These are phyloP conservation scores for Phytophthora colocasiae DNA, from an alignment of 352 stramenopile species.

Conservation along the genomic window DNA sequence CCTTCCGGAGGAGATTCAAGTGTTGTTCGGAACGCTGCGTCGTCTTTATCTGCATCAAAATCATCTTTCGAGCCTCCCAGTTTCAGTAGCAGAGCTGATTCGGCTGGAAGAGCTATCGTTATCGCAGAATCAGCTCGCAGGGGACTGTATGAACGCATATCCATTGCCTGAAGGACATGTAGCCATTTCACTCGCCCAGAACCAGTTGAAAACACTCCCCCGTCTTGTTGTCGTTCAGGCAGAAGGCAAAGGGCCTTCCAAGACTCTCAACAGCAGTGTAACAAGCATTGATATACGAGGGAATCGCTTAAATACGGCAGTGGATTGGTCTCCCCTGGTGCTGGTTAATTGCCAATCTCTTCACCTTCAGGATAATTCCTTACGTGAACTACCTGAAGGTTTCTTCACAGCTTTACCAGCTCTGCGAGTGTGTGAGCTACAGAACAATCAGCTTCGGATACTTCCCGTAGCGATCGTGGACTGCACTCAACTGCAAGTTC, in stretches of 20 bases:
- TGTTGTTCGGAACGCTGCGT: conserved; percentile 38
- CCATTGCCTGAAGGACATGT: conserved; percentile 21
- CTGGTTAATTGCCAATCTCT: conserved; percentile 49
- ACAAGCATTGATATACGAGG: conserved; percentile 31
- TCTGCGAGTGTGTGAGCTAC: conserved; percentile 47
- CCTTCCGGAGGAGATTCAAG: conserved; percentile 47
- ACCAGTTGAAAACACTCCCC: conserved; percentile 42
- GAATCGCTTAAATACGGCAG: conserved; percentile 41
- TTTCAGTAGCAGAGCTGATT: conserved; percentile 39
- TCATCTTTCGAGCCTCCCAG: conserved; percentile 43
- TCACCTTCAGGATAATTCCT: conserved; percentile 53
- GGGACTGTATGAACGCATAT: conserved; percentile 26
- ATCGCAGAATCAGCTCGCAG: conserved; percentile 31
- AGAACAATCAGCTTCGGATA: conserved; percentile 46
- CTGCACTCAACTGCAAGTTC: conserved; percentile 42
- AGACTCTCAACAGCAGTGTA: conserved; percentile 26
- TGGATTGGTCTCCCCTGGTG: conserved; percentile 24
- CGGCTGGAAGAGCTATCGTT: conserved; percentile 34
- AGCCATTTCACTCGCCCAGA: conserved; percentile 48
- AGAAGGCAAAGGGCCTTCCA: conserved; percentile 21
- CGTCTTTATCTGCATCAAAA: conserved; percentile 55
- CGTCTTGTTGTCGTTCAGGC: conserved; percentile 23
- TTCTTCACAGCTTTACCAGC: conserved; percentile 52
- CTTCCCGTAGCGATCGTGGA: conserved; percentile 44
- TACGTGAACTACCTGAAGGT: conserved; percentile 46